phyloP scores from a whole-genome alignment of 257 asterid genomes.

The Anisodus acutangulus region DNA sequence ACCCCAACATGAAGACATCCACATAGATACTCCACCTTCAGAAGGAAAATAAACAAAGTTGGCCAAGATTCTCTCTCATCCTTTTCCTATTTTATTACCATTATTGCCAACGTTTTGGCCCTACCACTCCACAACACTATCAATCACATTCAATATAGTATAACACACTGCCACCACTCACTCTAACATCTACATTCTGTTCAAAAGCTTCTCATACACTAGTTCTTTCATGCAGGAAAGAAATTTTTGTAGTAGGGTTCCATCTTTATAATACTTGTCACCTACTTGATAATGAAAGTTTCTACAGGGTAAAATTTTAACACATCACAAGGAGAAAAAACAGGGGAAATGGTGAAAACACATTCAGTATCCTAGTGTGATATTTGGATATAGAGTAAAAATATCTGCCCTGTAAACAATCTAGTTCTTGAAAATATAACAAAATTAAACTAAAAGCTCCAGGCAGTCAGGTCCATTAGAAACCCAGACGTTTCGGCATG shows the following conservation, averaged over 20 bases:
- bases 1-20: slow-evolving; percentile 47
- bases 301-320: not conserved
- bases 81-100: slow-evolving; percentile 42
- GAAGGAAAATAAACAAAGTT: slow-evolving; percentile 31
- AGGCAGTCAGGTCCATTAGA: not conserved
- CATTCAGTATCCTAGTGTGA: not conserved
- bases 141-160: slow-evolving; percentile 40
- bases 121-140: slow-evolving; percentile 51
- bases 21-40: slow-evolving; percentile 49
- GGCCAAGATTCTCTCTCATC: slow-evolving; percentile 20
- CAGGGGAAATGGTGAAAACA: not conserved
- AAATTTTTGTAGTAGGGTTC: slow-evolving; percentile 45
- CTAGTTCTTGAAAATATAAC: slow-evolving; percentile 12
- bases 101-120: slow-evolving; percentile 49
- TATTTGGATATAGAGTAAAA: not conserved
- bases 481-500: not conserved
- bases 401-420: not conserved
- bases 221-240: slow-evolving; percentile 43
- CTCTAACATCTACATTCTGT: slow-evolving; percentile 47
- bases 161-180: slow-evolving; percentile 52
- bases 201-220: slow-evolving; percentile 47
- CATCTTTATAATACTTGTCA: slow-evolving; percentile 43
- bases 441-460: not conserved
- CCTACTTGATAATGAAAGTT: slow-evolving; percentile 42
- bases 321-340: not conserved